Conservation (phyloP, 31 red algal genomes). For the Porphyra umbilicalis region DNA sequence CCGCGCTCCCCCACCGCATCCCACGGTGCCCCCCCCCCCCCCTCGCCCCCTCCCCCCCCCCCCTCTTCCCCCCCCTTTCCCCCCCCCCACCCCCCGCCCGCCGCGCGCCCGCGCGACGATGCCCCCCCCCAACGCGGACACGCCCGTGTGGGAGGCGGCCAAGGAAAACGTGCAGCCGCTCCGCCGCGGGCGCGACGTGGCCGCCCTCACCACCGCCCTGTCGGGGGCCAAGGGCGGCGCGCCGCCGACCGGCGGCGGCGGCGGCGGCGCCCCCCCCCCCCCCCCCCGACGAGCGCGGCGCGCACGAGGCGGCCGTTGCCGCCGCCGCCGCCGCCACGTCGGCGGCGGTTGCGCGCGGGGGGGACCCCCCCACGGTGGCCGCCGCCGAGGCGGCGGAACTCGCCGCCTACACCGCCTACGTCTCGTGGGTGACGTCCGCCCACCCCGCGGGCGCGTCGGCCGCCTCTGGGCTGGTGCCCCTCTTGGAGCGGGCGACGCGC, state of each 20-base stretch:
- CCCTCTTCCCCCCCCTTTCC: background rate
- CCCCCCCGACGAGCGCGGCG: slow-evolving; percentile 8
- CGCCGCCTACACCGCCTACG: slow-evolving; percentile 34
- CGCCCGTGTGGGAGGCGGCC: slow-evolving; percentile 47
- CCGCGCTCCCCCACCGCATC: background rate
- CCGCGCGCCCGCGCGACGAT: background rate
- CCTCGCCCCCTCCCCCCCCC: background rate
- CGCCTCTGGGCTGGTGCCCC: background rate
- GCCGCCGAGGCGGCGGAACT: slow-evolving; percentile 31
- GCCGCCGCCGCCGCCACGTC: slow-evolving; percentile 8
- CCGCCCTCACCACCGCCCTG: slow-evolving; percentile 28
- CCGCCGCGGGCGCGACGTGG: slow-evolving; percentile 25
- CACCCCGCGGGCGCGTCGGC: background rate
- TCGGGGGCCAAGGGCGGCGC: slow-evolving; percentile 2
- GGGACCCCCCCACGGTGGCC: background rate
- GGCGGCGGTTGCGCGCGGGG: background rate
- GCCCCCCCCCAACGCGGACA: slow-evolving; percentile 9
- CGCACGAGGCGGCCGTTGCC: slow-evolving; percentile 37
- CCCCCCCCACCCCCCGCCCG: background rate
- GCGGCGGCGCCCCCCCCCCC: slow-evolving; percentile 21
- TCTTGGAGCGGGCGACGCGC: background rate
- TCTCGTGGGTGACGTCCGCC: slow-evolving; percentile 25
- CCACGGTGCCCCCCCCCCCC: background rate
- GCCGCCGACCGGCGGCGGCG: slow-evolving; percentile 3
- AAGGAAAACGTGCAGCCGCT: slow-evolving; percentile 76